Evolutionary conservation across 768 basidiomycete genomes (phyloP).

Genomic region (Russula foetens): DNA sequence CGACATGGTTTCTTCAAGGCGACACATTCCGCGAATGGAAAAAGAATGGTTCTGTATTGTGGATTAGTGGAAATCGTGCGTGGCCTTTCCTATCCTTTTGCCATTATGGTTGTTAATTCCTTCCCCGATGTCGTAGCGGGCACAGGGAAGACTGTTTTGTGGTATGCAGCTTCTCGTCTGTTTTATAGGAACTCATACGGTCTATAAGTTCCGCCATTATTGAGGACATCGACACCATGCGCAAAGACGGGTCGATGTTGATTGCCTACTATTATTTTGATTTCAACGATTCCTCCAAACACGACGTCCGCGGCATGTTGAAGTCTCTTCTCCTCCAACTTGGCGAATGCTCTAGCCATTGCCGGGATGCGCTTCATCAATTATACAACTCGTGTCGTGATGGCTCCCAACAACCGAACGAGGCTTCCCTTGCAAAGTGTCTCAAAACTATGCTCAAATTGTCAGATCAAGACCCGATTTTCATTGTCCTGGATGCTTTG

Average conservation of each 20-base stretch:
- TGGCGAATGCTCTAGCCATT: neutral
- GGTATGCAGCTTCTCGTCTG: neutral
- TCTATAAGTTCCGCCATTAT: neutral
- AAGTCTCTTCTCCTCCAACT: neutral
- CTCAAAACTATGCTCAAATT: neutral
- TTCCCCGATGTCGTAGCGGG: neutral
- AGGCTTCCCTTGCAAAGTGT: neutral
- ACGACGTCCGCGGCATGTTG: neutral
- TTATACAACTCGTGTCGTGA: neutral
- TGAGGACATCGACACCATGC: neutral
- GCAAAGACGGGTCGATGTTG: neutral
- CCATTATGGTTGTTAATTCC: neutral
- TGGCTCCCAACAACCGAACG: neutral
- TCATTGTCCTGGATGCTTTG: no score
- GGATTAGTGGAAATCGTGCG: neutral
- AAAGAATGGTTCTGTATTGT: neutral
- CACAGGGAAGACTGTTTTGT: neutral
- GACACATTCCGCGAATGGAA: neutral
- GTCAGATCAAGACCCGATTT: no score
- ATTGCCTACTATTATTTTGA: neutral
- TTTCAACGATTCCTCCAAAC: neutral
- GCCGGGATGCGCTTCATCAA: neutral
- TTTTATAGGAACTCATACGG: neutral
- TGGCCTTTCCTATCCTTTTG: neutral
- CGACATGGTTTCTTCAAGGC: neutral